These are phyloP conservation scores for Fusarium nelsonii DNA, from an alignment of 2,329 filamentous ascomycete species.

Conservation along the genomic window DNA sequence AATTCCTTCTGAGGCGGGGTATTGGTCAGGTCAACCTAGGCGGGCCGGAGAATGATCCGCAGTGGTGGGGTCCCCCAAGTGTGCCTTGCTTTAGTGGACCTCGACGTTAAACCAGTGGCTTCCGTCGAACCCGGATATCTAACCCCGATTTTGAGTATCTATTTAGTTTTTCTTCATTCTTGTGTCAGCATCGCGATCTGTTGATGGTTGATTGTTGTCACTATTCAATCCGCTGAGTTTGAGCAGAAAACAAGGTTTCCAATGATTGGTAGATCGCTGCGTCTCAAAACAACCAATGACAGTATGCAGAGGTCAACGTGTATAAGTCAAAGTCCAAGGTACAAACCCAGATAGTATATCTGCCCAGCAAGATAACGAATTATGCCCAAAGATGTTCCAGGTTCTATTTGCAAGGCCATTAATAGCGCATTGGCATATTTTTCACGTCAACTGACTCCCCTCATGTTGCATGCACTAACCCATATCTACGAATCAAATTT, in stretches of 20 bases:
- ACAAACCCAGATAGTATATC: background rate
- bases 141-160: background rate
- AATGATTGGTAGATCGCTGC: background rate
- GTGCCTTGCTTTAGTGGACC: slow-evolving; percentile 19
- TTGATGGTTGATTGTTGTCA: background rate
- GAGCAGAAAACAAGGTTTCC: background rate
- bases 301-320: background rate
- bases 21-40: slow-evolving; percentile 11
- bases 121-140: background rate
- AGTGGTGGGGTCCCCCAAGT: slow-evolving; percentile 12
- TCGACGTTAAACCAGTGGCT: slow-evolving; percentile 3
- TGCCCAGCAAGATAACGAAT: background rate
- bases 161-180: background rate
- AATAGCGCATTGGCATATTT: slow-evolving; percentile 9
- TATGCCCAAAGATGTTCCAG: background rate
- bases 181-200: background rate
- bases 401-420: background rate
- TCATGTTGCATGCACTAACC: background rate
- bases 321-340: background rate
- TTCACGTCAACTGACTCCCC: slow-evolving; percentile 3
- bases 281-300: background rate
- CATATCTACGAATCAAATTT: slow-evolving; percentile 3
- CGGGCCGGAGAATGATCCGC: slow-evolving; percentile 36
- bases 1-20: slow-evolving; percentile 26
- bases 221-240: background rate